phyloP scores from a whole-genome alignment of 805 yeast genomes.

The Starmerella apicola region DNA sequence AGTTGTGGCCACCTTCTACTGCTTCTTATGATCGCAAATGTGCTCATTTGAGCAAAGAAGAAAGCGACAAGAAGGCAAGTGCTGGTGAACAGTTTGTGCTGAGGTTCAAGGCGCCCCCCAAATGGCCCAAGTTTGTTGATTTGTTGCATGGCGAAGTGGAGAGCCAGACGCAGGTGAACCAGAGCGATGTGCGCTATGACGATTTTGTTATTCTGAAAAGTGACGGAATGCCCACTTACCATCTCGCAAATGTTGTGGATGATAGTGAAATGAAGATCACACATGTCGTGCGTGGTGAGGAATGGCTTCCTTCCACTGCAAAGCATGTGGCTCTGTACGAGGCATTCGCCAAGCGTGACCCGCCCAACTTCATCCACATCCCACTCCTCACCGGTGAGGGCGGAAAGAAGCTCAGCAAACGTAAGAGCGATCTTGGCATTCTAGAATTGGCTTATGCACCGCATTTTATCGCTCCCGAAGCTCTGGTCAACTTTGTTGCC shows the following conservation, averaged over 20 bases:
- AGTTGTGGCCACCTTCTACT: constrained; percentile 74
- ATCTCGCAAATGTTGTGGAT: constrained; percentile 89
- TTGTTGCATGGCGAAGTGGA: constrained; percentile 64
- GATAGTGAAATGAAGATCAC: constrained; percentile 88
- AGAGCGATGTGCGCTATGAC: constrained; percentile 62
- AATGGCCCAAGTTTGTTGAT: constrained; percentile 58
- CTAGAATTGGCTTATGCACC: constrained; percentile 33
- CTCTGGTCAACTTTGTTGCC: constrained; percentile 74
- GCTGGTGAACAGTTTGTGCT: constrained; percentile 36
- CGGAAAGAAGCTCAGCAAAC: constrained; percentile 59
- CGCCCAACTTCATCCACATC: constrained; percentile 77
- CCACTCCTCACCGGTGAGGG: constrained; percentile 65
- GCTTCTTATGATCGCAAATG: constrained; percentile 88
- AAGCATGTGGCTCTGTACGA: constrained; percentile 78
- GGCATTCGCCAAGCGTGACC: constrained; percentile 67
- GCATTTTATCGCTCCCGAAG: constrained; percentile 57
- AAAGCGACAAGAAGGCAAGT: constrained; percentile 30
- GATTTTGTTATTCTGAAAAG: constrained; percentile 83
- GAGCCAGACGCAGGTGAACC: constrained; percentile 68
- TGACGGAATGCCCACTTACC: constrained; percentile 94
- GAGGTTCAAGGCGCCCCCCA: constrained; percentile 64
- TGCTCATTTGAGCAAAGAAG: constrained; percentile 33
- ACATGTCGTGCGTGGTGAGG: constrained; percentile 94
- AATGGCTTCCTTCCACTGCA: constrained; percentile 94
- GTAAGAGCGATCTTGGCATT: constrained; percentile 73